Percentiles rank a stretch among this genome's conserved stretches.
phyloP scores from a whole-genome alignment of 2,329 filamentous ascomycete genomes.

The Whalleya microplaca region DNA sequence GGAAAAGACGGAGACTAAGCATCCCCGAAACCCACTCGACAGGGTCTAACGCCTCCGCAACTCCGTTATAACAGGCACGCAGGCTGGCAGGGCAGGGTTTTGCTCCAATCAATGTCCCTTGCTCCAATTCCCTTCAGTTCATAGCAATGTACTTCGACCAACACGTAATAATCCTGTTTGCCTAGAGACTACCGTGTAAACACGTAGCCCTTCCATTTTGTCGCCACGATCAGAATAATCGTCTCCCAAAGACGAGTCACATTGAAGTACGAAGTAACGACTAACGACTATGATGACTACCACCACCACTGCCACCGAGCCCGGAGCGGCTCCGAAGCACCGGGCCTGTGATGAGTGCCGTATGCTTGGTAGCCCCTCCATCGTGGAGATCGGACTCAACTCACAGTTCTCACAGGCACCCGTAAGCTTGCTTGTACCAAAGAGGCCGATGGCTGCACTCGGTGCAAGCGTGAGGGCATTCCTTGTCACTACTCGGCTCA shows the following conservation, averaged over 20 bases:
- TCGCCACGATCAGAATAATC: too few relatives aligned
- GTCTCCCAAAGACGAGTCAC: background rate
- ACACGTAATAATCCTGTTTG: too few relatives aligned
- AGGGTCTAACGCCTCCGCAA: too few relatives aligned
- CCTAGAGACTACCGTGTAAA: too few relatives aligned
- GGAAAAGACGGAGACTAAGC: too few relatives aligned
- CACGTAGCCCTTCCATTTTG: too few relatives aligned
- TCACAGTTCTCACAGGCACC: conserved; percentile 48
- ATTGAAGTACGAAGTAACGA: background rate
- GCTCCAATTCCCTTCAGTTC: too few relatives aligned
- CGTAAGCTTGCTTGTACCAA: conserved; percentile 70
- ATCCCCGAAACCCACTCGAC: too few relatives aligned
- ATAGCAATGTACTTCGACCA: too few relatives aligned
- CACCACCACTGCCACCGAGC: conserved; percentile 3
- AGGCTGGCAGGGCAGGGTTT: too few relatives aligned
- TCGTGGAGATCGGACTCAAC: conserved; percentile 27
- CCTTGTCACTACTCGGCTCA: conserved; percentile 65
- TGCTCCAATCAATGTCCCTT: too few relatives aligned
- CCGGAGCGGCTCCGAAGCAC: conserved; percentile 48
- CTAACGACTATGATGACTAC: conserved; percentile 16
- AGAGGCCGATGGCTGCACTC: conserved; percentile 60
- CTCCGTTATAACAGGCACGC: too few relatives aligned
- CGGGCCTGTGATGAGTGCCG: conserved; percentile 70
- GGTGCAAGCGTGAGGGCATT: conserved; percentile 61
- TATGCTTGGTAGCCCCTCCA: conserved; percentile 45